Evolutionary conservation across 805 yeast species (phyloP).

Genomic region (Metschnikowia bowlesiae): DNA sequence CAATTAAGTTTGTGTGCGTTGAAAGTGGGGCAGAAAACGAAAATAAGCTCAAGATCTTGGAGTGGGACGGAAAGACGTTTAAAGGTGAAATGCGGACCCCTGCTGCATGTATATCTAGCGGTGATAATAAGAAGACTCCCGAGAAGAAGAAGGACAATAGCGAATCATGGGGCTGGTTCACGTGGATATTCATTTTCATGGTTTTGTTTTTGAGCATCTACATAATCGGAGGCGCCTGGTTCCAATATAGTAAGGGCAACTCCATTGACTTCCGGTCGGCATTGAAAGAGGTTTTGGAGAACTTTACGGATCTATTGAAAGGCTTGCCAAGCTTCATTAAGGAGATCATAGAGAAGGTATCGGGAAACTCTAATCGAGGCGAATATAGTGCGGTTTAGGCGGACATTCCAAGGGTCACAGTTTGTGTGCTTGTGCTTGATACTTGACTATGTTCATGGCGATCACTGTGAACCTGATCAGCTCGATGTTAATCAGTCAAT

Average conservation of each 20-base stretch:
- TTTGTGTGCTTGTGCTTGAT: neutral
- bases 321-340: conserved; percentile 61
- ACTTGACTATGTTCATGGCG: neutral
- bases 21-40: conserved; percentile 18
- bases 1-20: conserved; percentile 46
- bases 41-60: conserved; percentile 24
- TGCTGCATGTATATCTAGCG: conserved; percentile 38
- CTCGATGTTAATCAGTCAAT: neutral
- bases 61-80: conserved; percentile 36
- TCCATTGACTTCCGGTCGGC: conserved; percentile 68
- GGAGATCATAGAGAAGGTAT: conserved; percentile 66
- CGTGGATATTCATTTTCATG: conserved; percentile 73
- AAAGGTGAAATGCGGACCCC: conserved; percentile 21
- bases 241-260: conserved; percentile 68
- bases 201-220: conserved; percentile 69
- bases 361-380: conserved; percentile 63
- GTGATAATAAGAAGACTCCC: conserved; percentile 25
- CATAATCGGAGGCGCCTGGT: conserved; percentile 70
- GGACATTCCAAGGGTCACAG: neutral
- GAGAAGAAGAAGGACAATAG: conserved; percentile 25
- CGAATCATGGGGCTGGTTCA: conserved; percentile 74
- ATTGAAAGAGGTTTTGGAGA: conserved; percentile 67
- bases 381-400: conserved; percentile 87
- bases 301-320: conserved; percentile 51
- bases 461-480: neutral